These are phyloP conservation scores for Leishmania tropica DNA, from an alignment of 208 protist genomes.

Conservation along the genomic window DNA sequence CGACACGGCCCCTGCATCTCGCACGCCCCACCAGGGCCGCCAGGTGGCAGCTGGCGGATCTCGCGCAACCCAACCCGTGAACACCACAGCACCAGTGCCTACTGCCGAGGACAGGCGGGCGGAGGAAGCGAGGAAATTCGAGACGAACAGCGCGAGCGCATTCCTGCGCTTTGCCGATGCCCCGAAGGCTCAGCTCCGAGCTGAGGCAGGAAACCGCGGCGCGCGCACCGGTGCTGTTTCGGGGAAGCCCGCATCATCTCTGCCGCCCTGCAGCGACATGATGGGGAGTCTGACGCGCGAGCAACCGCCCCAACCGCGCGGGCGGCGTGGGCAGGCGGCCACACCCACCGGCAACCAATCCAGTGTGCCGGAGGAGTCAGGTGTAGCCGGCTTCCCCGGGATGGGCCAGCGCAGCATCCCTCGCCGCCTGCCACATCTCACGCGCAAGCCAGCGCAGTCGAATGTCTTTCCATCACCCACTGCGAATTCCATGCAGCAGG, in stretches of 20 bases:
- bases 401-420: slow-evolving; percentile 39
- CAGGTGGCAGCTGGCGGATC: slow-evolving; percentile 7
- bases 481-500: slow-evolving; percentile 5
- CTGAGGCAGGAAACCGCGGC: background rate
- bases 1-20: background rate
- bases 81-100: background rate
- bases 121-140: slow-evolving; percentile 56
- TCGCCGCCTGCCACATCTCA: slow-evolving; percentile 17
- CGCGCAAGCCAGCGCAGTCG: slow-evolving; percentile 30
- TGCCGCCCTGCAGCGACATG: slow-evolving; percentile 18
- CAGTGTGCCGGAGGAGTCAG: slow-evolving; percentile 11
- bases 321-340: slow-evolving; percentile 15
- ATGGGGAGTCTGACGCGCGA: slow-evolving; percentile 37
- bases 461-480: slow-evolving; percentile 34
- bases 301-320: slow-evolving; percentile 9
- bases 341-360: background rate
- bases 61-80: slow-evolving; percentile 9
- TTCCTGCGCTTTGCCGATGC: slow-evolving; percentile 80
- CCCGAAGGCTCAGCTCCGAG: background rate
- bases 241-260: background rate
- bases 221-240: slow-evolving; percentile 1
- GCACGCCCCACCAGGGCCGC: background rate
- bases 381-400: slow-evolving; percentile 42
- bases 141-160: slow-evolving; percentile 42
- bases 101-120: slow-evolving; percentile 33